Base-by-base conservation (phyloP, 2,329 filamentous ascomycete genomes). In the Teratosphaeria destructans region DNA sequence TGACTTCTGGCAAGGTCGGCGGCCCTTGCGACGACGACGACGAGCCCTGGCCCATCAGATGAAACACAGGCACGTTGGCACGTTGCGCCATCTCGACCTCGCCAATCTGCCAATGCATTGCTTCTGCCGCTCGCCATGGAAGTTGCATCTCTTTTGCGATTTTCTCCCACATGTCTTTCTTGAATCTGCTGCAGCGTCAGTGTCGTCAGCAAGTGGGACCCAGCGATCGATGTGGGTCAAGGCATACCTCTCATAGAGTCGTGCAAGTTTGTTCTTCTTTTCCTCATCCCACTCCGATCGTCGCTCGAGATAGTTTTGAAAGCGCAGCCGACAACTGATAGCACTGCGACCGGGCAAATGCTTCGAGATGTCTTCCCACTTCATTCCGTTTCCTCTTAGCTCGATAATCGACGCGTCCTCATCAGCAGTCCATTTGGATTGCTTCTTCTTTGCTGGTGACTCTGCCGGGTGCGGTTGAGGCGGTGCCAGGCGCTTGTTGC, bases 301-400 rank as follows among this genome's bases (percentile, higher is more conserved):
- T 69, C 91, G 84, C 75, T 99, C 94, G 57, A 96, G 83, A 72
- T 97, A 97, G 73, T 99, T 99, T 70, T 97, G 93, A 74, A 96
- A 97, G 71, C 96, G 91, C 57, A 97, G 81, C 52, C 93, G 86
- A 74, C 93, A 97, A 68, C 91, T 95, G 69, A 96, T 96, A 60
- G 91, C 87, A 75, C 91, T 96, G 67, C 94, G 85, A 63, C 93
- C 93, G 2, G 91, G 92, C 56, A 97, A 78, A 58, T 87, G 84
- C 77, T 93, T 95, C 63, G 90, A 95, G 68, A 97, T 96, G 74
- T 97, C 93, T 72, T 97, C 93, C 94, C 93, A 97, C 73, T 97
- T 97, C 90, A 96, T 96, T 8, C 90, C 89, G 67, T 86, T 86
- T 43, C 90, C 90, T 60, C 93, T 85, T 63, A 97, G 82, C 73